Evolutionary conservation across 768 basidiomycete genomes (phyloP).

Genomic region (Tylopilus intermedius): DNA sequence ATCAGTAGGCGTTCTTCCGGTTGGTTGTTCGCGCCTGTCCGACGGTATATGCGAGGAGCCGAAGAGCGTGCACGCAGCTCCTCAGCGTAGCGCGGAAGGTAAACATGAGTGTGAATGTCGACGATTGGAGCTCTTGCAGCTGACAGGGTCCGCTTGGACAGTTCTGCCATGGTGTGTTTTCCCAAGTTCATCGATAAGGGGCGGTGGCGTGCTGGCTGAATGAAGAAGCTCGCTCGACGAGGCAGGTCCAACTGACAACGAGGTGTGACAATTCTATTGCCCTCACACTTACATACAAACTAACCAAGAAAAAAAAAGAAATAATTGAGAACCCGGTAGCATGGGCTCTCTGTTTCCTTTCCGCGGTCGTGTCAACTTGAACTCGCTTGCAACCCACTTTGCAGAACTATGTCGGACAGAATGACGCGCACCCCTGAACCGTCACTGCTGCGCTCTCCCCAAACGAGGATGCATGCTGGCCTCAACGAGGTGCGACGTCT

Average conservation of each 20-base stretch:
- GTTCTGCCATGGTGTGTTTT: constrained; percentile 23
- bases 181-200: constrained; percentile 28
- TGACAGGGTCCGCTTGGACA: constrained; percentile 19
- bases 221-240: constrained; percentile 11
- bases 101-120: constrained; percentile 85
- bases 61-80: constrained; percentile 58
- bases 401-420: constrained; percentile 4
- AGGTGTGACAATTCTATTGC: constrained; percentile 20
- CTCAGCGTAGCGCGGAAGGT: constrained; percentile 72
- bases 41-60: constrained; percentile 63
- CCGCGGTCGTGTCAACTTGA: background rate
- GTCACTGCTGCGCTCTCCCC: constrained; percentile 9
- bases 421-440: background rate
- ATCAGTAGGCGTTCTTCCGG: constrained; percentile 70
- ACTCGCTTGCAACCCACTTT: background rate
- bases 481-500: constrained; percentile 24
- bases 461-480: constrained; percentile 18
- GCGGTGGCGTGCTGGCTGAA: constrained; percentile 2
- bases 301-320: constrained; percentile 2
- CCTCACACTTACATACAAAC: constrained; percentile 11
- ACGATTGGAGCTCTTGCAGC: constrained; percentile 41
- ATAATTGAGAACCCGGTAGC: background rate
- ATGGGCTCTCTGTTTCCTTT: background rate
- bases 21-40: constrained; percentile 38
- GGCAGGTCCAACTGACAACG: background rate